Base-by-base conservation (phyloP, 1,139 yeast genomes). In the Suhomyces anneliseae region DNA sequence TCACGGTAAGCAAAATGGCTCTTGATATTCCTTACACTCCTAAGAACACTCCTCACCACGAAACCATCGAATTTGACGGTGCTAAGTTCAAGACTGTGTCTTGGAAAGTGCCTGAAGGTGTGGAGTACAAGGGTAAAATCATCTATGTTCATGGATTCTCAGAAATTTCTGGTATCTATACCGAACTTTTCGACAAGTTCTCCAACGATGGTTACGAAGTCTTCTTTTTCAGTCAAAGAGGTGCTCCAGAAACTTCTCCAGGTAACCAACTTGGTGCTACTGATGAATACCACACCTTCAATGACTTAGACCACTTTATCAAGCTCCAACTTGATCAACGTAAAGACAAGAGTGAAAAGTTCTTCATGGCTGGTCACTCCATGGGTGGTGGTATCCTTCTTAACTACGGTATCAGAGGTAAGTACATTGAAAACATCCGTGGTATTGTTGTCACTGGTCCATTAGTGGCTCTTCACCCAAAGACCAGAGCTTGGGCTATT, bases 381-480 rank as follows among this genome's bases (percentile, higher is more conserved):
- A 90, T 93, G 97, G 99, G 99, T 42, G 97, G 97, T 19, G 96
- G 88, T 0, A 83, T 90, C 45, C 72, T 74, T 0, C 72, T 90
- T 52, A 88, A 85, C 65, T 92, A 92, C 64, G 88, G 83, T 12
- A 77, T 85, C 44, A 69, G 70, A 40, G 97, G 97, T 4, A 78
- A 72, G 52, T 64, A 79, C 62, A 72, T 74, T 40, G 78, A 81
- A 35, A 59, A 74, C 27, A 57, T 92, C 43, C 70, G 73, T 42
- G 86, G 85, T 0, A 79, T 81, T 49, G 68, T 83, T 40, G 82
- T 80, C 2, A 71, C 79, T 34, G 92, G 87, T 1, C 97, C 98
- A 0, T 73, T 86, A 59, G 72, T 90, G 37, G 60, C 66, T 34
- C 68, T 87, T 45, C 87, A 85, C 58, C 69, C 83, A 67, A 54